These are phyloP conservation scores for Naganishia vishniacii DNA, from an alignment of 768 basidiomycete species.

Conservation along the genomic window DNA sequence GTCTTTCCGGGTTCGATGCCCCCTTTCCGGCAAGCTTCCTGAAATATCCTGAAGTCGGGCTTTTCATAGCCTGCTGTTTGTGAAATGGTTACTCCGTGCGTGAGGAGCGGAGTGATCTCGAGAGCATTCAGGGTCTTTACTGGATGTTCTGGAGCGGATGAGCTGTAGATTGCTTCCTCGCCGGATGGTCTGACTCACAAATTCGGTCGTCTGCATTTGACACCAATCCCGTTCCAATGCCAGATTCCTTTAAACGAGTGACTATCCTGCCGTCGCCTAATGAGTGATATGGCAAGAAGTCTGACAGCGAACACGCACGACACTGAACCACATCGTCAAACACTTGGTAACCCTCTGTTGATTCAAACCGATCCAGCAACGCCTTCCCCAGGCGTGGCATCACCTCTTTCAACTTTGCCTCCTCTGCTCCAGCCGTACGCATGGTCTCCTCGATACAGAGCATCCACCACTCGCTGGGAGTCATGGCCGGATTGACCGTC, in stretches of 20 bases:
- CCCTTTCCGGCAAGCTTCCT: slow-evolving; percentile 34
- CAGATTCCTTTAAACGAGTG: slow-evolving; percentile 29
- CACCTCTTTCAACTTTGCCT: slow-evolving; percentile 30
- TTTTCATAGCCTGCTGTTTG: slow-evolving; percentile 40
- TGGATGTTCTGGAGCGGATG: slow-evolving; percentile 14
- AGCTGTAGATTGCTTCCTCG: not conserved
- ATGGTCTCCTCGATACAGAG: slow-evolving; percentile 38
- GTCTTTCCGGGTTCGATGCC: slow-evolving; percentile 1
- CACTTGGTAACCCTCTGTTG: slow-evolving; percentile 36
- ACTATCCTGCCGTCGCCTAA: slow-evolving; percentile 29
- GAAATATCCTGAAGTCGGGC: slow-evolving; percentile 36
- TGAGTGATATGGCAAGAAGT: not conserved
- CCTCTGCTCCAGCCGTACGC: slow-evolving; percentile 33
- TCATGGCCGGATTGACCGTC: slow-evolving; percentile 31
- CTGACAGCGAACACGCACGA: slow-evolving; percentile 29
- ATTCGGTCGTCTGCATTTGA: slow-evolving; percentile 47
- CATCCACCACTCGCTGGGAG: slow-evolving; percentile 44
- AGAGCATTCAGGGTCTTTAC: slow-evolving; percentile 42
- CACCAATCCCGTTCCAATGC: slow-evolving; percentile 36
- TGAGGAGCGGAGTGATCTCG: slow-evolving; percentile 33
- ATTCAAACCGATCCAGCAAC: slow-evolving; percentile 41
- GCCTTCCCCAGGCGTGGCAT: slow-evolving; percentile 32
- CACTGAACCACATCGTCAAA: slow-evolving; percentile 40
- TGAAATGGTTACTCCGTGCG: slow-evolving; percentile 39
- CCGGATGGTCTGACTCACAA: slow-evolving; percentile 29